These are phyloP conservation scores for Debaryomyces tyrocola DNA, from an alignment of 805 yeast species.

Conservation along the genomic window DNA sequence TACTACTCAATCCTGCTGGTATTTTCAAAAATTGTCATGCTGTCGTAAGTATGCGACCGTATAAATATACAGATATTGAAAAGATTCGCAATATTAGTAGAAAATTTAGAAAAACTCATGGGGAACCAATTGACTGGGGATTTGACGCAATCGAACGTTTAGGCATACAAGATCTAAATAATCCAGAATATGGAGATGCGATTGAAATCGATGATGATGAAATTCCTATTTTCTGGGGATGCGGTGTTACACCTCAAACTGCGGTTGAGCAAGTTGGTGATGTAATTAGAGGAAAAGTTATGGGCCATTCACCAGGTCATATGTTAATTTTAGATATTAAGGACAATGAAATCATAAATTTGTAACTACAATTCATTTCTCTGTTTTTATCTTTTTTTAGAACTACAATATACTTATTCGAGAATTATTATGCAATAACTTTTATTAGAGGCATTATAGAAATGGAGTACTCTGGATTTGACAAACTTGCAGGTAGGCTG, in stretches of 20 bases:
- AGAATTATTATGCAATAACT: too few relatives aligned
- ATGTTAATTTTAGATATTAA: constrained; percentile 34
- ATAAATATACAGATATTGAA: constrained; percentile 24
- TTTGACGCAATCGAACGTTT: constrained; percentile 33
- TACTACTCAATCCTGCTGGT: constrained; percentile 6
- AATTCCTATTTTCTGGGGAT: constrained; percentile 46
- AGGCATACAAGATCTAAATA: constrained; percentile 29
- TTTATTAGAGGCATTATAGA: too few relatives aligned
- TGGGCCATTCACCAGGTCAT: constrained; percentile 37
- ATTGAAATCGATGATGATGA: constrained; percentile 30
- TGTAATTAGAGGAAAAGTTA: constrained; percentile 25
- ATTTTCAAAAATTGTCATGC: constrained; percentile 13
- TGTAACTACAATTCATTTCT: neutral
- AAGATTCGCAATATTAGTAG: constrained; percentile 30
- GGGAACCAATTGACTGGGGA: constrained; percentile 46
- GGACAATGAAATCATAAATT: constrained; percentile 17
- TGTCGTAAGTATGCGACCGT: constrained; percentile 46
- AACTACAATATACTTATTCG: too few relatives aligned
- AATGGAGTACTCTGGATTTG: too few relatives aligned
- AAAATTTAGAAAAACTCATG: constrained; percentile 32
- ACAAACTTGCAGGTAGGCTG: too few relatives aligned
- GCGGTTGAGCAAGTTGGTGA: constrained; percentile 27
- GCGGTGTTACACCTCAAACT: constrained; percentile 44
- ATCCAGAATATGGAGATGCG: constrained; percentile 39
- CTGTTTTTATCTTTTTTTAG: too few relatives aligned